Evolutionary conservation across 2,329 filamentous ascomycete species (phyloP).

Genomic region (Diplodia intermedia): DNA sequence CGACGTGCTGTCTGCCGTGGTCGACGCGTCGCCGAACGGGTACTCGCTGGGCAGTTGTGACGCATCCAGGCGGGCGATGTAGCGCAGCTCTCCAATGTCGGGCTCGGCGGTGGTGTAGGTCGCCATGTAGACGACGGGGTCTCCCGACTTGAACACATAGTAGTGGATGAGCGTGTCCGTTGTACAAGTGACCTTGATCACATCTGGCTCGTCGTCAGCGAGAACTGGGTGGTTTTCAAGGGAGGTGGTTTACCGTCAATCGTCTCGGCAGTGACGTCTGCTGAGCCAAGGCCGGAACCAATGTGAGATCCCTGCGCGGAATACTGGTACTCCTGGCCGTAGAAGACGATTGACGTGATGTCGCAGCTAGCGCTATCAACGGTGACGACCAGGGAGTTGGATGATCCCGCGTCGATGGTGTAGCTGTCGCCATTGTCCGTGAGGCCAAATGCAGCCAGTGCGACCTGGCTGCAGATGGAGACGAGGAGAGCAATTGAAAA

Average conservation of each 20-base stretch:
- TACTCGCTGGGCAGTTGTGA: constrained; percentile 46
- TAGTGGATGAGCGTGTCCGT: constrained; percentile 69
- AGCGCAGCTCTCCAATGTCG: constrained; percentile 62
- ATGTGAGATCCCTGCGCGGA: constrained; percentile 61
- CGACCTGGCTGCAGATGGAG: constrained; percentile 31
- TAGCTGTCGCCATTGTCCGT: constrained; percentile 42
- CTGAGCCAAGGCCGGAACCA: constrained; percentile 64
- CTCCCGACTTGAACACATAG: constrained; percentile 66
- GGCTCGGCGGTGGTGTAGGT: constrained; percentile 64
- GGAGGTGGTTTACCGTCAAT: constrained; percentile 39
- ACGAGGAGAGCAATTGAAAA: constrained; percentile 4
- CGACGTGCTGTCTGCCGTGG: constrained; percentile 57
- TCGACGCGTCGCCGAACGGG: constrained; percentile 57
- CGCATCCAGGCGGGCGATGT: constrained; percentile 66
- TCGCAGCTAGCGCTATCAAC: constrained; percentile 62
- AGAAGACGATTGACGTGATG: constrained; percentile 68
- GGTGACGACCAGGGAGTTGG: constrained; percentile 44
- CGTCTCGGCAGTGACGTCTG: constrained; percentile 58
- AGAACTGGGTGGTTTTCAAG: not conserved
- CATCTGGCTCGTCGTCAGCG: constrained; percentile 48
- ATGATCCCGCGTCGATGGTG: constrained; percentile 46
- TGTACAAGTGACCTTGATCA: constrained; percentile 66
- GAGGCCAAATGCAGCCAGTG: constrained; percentile 47
- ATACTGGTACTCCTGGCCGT: constrained; percentile 66
- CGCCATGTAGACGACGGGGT: constrained; percentile 61